Evolutionary conservation across 768 basidiomycete genomes (phyloP).

Genomic region (Cantharellus cinnabarinus): DNA sequence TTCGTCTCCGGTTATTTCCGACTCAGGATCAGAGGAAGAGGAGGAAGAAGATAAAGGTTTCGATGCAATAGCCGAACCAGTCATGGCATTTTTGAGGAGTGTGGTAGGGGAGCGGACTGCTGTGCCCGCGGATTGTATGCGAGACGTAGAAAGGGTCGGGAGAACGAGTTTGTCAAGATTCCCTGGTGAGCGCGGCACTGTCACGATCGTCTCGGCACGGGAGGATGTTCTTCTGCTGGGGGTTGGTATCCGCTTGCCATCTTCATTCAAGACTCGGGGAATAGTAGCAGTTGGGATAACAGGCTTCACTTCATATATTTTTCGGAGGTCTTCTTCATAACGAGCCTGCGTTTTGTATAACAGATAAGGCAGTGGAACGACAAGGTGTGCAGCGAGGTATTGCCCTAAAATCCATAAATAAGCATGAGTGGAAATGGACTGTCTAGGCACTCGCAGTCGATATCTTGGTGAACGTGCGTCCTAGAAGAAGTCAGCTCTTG

Average conservation of each 20-base stretch:
- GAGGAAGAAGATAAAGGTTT: conserved; percentile 10
- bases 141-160: not conserved
- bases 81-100: conserved; percentile 45
- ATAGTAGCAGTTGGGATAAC: not conserved
- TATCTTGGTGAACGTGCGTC: conserved; percentile 45
- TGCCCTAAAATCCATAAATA: conserved; percentile 36
- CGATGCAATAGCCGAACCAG: not conserved
- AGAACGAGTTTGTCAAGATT: not conserved
- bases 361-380: conserved; percentile 67
- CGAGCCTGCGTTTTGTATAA: conserved; percentile 67
- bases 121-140: not conserved
- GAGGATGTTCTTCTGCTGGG: not conserved
- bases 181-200: not conserved
- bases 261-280: not conserved
- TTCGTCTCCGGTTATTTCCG: conserved; percentile 27
- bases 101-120: conserved; percentile 11
- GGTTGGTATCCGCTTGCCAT: not conserved
- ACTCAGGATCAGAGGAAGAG: conserved; percentile 30
- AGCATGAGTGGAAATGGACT: not conserved
- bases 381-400: conserved; percentile 54
- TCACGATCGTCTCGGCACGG: not conserved
- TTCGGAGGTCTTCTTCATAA: conserved; percentile 69
- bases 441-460: conserved; percentile 43
- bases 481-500: conserved; percentile 67
- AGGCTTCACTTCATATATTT: conserved; percentile 12